A percentile compares a stretch with the other conserved stretches of the same genome.
Evolutionary conservation across 2,329 filamentous ascomycete species (phyloP).

Genomic region (Pseudocercospora macadamiae): DNA sequence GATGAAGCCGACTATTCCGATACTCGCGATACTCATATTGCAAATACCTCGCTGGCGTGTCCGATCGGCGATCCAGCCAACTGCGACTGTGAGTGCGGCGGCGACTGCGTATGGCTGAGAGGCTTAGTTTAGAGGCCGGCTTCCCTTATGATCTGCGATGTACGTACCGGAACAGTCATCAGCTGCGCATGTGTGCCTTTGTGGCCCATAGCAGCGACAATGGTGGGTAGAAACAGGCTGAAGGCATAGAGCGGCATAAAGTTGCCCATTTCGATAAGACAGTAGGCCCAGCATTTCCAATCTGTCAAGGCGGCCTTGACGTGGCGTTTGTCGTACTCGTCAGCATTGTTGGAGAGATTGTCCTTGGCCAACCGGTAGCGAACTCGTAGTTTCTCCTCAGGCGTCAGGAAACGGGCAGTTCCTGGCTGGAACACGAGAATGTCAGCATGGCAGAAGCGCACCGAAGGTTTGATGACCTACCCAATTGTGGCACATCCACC

Average conservation of each 20-base stretch:
- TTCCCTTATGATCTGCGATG: too few relatives aligned
- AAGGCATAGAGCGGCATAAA: constrained; percentile 35
- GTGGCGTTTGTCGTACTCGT: constrained; percentile 30
- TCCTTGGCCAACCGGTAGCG: constrained; percentile 27
- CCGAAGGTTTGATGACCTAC: not conserved
- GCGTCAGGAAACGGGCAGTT: constrained; percentile 60
- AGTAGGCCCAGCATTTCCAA: constrained; percentile 74
- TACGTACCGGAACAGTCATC: constrained; percentile 62
- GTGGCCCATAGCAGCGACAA: constrained; percentile 63
- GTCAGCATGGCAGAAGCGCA: not conserved
- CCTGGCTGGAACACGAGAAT: constrained; percentile 46
- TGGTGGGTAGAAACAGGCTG: constrained; percentile 64
- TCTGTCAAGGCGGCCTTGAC: constrained; percentile 58
- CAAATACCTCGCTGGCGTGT: constrained; percentile 73
- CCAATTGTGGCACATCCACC: constrained; percentile 54
- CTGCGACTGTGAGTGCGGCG: constrained; percentile 66
- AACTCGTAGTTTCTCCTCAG: constrained; percentile 38
- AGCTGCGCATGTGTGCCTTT: constrained; percentile 23
- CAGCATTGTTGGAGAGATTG: constrained; percentile 41
- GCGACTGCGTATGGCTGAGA: constrained; percentile 67
- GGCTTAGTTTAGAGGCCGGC: not conserved
- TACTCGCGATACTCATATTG: constrained; percentile 70
- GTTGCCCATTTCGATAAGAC: constrained; percentile 72
- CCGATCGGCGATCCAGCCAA: constrained; percentile 77
- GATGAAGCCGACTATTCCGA: constrained; percentile 77